Evolutionary conservation across 192 early-diverging fungal genomes (phyloP).

Genomic region (Coemansia erecta): DNA sequence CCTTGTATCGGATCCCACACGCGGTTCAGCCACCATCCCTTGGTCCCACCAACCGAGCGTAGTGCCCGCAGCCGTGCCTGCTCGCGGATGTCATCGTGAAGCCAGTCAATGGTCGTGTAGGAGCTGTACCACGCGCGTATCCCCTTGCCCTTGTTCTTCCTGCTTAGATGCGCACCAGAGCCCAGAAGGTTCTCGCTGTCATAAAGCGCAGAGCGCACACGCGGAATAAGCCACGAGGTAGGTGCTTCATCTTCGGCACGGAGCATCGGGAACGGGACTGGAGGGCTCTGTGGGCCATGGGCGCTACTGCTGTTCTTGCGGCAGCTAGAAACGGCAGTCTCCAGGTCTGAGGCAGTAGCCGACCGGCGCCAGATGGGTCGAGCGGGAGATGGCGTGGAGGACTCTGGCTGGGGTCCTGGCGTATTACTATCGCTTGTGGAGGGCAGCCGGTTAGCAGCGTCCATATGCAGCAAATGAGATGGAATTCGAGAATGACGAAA

Average conservation of each 20-base stretch:
- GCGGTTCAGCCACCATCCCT: constrained; percentile 59
- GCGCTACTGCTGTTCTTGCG: no score
- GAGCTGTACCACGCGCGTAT: constrained; percentile 45
- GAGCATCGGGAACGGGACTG: constrained; percentile 40
- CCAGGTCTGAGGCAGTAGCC: no score
- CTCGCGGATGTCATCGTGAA: constrained; percentile 86
- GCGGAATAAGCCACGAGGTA: constrained; percentile 48
- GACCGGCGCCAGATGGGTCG: no score
- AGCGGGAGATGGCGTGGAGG: no score
- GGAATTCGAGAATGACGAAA: no score
- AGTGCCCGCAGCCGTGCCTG: constrained; percentile 63
- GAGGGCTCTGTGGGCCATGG: constrained; percentile 5
- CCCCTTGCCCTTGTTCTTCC: constrained; percentile 39
- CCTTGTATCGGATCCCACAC: constrained; percentile 77
- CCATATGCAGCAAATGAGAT: no score
- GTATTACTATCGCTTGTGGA: no score
- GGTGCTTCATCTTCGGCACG: constrained; percentile 42
- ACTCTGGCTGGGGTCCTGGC: no score
- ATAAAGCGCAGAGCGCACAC: constrained; percentile 41
- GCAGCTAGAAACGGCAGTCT: no score
- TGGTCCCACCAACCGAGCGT: constrained; percentile 54
- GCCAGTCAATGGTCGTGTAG: constrained; percentile 71
- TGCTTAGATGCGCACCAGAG: constrained; percentile 13
- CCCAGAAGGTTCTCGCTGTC: constrained; percentile 36
- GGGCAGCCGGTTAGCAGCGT: no score